Percentiles rank a stretch among this genome's conserved stretches.
These are phyloP conservation scores for Podaxis carcinomalis DNA, from an alignment of 768 basidiomycete genomes.

Conservation along the genomic window DNA sequence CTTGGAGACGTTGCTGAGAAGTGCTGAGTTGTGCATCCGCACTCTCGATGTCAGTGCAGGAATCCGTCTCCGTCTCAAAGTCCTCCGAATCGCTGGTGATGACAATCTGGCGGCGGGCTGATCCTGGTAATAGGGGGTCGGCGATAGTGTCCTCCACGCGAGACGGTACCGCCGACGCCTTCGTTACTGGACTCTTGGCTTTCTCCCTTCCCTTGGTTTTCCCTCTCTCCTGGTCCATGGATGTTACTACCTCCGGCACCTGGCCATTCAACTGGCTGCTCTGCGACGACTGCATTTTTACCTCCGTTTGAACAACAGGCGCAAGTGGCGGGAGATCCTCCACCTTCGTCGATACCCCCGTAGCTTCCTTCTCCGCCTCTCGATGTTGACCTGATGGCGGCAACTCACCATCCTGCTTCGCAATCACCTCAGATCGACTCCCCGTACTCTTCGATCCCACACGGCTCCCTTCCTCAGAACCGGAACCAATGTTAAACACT, in stretches of 20 bases:
- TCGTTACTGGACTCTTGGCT: not conserved
- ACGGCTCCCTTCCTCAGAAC: slow-evolving; percentile 2
- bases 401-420: not conserved
- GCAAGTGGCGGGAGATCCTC: not conserved
- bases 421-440: not conserved
- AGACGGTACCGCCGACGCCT: not conserved
- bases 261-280: not conserved
- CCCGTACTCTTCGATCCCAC: slow-evolving; percentile 4
- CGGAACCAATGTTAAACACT: slow-evolving; percentile 5
- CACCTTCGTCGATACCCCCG: not conserved
- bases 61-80: slow-evolving; percentile 10
- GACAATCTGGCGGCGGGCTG: slow-evolving; percentile 1
- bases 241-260: slow-evolving; percentile 10
- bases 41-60: slow-evolving; percentile 4
- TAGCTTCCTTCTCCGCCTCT: not conserved
- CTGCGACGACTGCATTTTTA: slow-evolving; percentile 4
- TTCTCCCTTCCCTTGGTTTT: slow-evolving; percentile 10
- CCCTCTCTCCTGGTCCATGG: slow-evolving; percentile 14
- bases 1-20: not conserved
- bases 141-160: slow-evolving; percentile 5
- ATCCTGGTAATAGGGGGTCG: slow-evolving; percentile 3
- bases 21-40: not conserved
- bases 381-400: not conserved
- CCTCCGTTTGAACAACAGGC: not conserved
- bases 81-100: slow-evolving; percentile 7